Conservation (phyloP, 2,329 filamentous ascomycete species). For the Microsporum audouinii region DNA sequence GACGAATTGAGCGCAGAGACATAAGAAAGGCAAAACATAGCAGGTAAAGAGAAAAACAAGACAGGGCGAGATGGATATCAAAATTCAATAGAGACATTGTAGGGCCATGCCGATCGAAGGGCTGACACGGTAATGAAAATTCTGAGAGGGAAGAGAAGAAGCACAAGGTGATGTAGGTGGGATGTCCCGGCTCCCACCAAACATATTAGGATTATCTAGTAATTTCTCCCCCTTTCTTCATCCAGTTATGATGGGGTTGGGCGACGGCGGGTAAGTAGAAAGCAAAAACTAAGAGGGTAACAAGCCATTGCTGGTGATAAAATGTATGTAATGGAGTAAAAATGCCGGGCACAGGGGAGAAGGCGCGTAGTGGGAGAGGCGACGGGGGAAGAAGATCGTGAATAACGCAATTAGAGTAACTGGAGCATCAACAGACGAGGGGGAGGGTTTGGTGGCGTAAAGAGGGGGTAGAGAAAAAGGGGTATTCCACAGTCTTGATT, state of each 20-base stretch:
- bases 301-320: neutral
- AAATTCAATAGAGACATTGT: neutral
- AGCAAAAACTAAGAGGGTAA: neutral
- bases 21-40: neutral
- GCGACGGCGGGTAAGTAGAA: conserved; percentile 1
- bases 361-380: neutral
- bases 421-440: neutral
- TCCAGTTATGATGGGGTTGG: neutral
- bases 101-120: neutral
- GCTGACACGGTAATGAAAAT: neutral
- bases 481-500: conserved; percentile 1
- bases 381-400: neutral
- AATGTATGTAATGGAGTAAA: neutral
- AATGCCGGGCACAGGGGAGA: neutral
- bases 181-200: neutral
- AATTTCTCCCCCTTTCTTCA: conserved; percentile 1
- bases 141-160: neutral
- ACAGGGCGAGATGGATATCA: conserved; percentile 1
- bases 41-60: neutral
- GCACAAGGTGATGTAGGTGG: neutral
- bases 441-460: neutral
- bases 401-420: conserved; percentile 1
- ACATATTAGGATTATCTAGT: conserved; percentile 4
- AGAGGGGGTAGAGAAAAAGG: neutral
- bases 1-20: neutral